These are phyloP conservation scores for Forsythia suspensa DNA, from an alignment of 257 asterid species.

Conservation along the genomic window DNA sequence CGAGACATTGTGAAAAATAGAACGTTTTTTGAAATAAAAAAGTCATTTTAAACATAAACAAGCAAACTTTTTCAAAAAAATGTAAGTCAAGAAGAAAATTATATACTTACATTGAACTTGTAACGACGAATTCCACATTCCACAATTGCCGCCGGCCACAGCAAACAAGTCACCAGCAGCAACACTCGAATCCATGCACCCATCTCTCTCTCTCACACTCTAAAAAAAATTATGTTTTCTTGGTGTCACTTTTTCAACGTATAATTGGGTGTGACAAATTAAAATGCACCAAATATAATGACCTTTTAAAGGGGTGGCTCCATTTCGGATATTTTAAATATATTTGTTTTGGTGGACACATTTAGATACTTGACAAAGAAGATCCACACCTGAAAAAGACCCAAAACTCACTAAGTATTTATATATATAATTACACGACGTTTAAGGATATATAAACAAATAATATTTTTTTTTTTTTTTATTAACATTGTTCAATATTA, in stretches of 20 bases:
- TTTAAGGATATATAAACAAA: too few relatives aligned
- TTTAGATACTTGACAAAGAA: conserved; percentile 18
- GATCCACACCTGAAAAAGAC: neutral
- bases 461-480: too few relatives aligned
- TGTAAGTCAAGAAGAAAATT: neutral
- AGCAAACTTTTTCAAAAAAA: neutral
- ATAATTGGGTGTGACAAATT: neutral
- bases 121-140: conserved; percentile 40
- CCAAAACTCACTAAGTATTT: neutral
- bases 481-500: neutral
- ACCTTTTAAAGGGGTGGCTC: conserved; percentile 20
- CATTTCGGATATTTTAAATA: conserved; percentile 16
- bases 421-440: too few relatives aligned
- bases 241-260: neutral
- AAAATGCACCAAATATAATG: neutral
- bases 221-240: neutral
- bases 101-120: conserved; percentile 51
- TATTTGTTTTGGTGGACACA: conserved; percentile 29
- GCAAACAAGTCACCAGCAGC: conserved; percentile 26
- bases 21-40: too few relatives aligned
- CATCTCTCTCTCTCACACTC: conserved; percentile 10
- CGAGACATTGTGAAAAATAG: too few relatives aligned
- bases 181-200: conserved; percentile 32
- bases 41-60: neutral
- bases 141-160: conserved; percentile 30